Evolutionary conservation across 2,329 filamentous ascomycete species (phyloP).

Genomic region (Aspergillus ochraceoroseus): DNA sequence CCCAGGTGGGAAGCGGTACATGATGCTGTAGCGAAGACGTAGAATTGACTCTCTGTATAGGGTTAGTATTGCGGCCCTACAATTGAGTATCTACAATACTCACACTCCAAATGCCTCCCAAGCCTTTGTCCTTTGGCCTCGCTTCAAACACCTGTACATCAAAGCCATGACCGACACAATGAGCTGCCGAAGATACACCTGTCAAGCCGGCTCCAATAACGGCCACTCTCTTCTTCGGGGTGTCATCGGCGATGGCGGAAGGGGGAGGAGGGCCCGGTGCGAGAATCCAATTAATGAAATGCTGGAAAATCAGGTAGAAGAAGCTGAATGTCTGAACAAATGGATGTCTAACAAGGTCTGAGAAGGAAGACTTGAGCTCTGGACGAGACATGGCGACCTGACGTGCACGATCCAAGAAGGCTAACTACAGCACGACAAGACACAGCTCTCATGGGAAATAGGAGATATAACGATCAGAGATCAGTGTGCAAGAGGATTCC

Average conservation of each 20-base stretch:
- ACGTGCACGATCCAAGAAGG: too few relatives aligned
- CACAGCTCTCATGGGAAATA: too few relatives aligned
- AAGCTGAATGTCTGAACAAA: slow-evolving; percentile 31
- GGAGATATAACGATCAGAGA: too few relatives aligned
- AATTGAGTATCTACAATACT: too few relatives aligned
- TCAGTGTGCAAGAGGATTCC: neutral
- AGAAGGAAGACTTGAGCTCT: slow-evolving; percentile 17
- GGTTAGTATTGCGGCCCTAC: too few relatives aligned
- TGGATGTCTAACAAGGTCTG: slow-evolving; percentile 27
- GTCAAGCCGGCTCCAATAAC: slow-evolving; percentile 70
- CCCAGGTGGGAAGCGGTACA: slow-evolving; percentile 68
- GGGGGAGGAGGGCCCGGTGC: slow-evolving; percentile 65
- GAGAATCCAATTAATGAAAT: slow-evolving; percentile 48
- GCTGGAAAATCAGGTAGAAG: slow-evolving; percentile 31
- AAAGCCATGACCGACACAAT: slow-evolving; percentile 81
- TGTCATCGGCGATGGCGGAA: slow-evolving; percentile 49
- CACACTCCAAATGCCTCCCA: slow-evolving; percentile 79
- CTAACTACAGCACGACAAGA: too few relatives aligned
- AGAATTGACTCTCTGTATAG: slow-evolving; percentile 65
- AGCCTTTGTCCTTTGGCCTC: slow-evolving; percentile 54
- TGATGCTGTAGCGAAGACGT: slow-evolving; percentile 75
- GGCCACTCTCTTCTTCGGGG: slow-evolving; percentile 54
- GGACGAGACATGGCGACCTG: slow-evolving; percentile 1
- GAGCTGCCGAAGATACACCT: slow-evolving; percentile 69
- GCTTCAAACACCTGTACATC: slow-evolving; percentile 76